These are phyloP conservation scores for Lachancea sp. DNA, from an alignment of 805 yeast species.

Conservation along the genomic window DNA sequence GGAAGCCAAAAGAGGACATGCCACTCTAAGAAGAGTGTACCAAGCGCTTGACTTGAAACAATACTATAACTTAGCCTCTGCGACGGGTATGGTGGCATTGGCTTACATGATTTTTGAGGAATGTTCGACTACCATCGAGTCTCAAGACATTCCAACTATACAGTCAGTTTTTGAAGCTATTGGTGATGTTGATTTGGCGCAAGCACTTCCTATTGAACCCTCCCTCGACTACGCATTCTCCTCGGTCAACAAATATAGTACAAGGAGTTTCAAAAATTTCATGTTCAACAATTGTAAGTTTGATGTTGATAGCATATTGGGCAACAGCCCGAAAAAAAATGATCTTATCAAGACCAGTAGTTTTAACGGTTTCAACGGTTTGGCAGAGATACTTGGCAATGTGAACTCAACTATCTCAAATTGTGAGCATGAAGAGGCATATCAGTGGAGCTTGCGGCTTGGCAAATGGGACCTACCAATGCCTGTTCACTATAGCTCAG, in stretches of 20 bases:
- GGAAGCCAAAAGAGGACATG: constrained; percentile 17
- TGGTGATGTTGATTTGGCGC: constrained; percentile 55
- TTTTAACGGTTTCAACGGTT: constrained; percentile 49
- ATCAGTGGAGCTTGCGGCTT: constrained; percentile 71
- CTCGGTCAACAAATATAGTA: constrained; percentile 32
- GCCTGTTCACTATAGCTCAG: constrained; percentile 33
- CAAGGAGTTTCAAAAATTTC: constrained; percentile 38
- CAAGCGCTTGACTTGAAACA: constrained; percentile 15
- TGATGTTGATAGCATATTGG: constrained; percentile 32
- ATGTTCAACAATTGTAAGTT: constrained; percentile 51
- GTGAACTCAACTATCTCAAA: constrained; percentile 13
- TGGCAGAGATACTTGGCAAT: constrained; percentile 41
- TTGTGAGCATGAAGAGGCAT: constrained; percentile 28
- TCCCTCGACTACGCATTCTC: constrained; percentile 46
- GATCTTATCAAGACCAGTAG: constrained; percentile 37
- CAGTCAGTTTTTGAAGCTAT: constrained; percentile 43
- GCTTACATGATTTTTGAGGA: constrained; percentile 37
- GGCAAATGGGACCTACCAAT: constrained; percentile 69
- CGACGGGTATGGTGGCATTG: constrained; percentile 23
- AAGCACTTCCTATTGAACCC: constrained; percentile 58
- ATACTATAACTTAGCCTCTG: constrained; percentile 20
- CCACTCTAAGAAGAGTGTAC: constrained; percentile 18
- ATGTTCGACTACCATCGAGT: constrained; percentile 1
- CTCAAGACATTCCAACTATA: not conserved
- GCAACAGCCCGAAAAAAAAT: constrained; percentile 1